Evolutionary conservation across 306 rosid genomes (phyloP).

Genomic region (Corylus americana): DNA sequence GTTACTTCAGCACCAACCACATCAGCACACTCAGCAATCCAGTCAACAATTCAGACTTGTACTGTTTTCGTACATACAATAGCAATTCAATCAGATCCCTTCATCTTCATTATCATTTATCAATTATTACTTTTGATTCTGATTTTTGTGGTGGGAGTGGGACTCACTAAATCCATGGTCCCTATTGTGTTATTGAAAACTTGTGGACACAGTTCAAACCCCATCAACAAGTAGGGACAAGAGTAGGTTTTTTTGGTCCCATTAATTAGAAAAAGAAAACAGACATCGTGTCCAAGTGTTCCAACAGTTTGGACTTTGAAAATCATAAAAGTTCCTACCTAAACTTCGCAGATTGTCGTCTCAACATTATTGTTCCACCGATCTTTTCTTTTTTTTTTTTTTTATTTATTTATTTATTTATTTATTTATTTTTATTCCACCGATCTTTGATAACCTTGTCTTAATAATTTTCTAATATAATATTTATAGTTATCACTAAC

Average conservation of each 20-base stretch:
- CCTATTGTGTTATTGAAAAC: conserved; percentile 14
- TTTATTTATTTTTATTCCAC: neutral
- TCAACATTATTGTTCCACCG: neutral
- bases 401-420: too few relatives aligned
- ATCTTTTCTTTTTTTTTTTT: neutral
- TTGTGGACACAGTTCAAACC: conserved; percentile 3
- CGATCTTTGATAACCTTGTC: neutral
- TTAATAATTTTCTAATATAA: too few relatives aligned
- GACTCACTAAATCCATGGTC: conserved; percentile 15
- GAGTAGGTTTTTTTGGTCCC: conserved; percentile 39
- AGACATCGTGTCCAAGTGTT: conserved; percentile 29
- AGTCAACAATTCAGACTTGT: too few relatives aligned
- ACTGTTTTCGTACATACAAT: too few relatives aligned
- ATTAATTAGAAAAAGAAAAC: conserved; percentile 2
- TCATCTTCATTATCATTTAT: neutral
- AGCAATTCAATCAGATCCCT: too few relatives aligned
- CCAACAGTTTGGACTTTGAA: conserved; percentile 10
- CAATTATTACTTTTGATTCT: too few relatives aligned
- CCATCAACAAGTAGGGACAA: conserved; percentile 31
- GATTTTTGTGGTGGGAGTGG: neutral
- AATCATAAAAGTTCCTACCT: conserved; percentile 35
- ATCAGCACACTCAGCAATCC: too few relatives aligned
- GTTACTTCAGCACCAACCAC: too few relatives aligned
- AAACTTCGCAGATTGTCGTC: conserved; percentile 35
- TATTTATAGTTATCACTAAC: neutral